phyloP scores from a whole-genome alignment of 257 asterid species.

The Fraxinus excelsior region DNA sequence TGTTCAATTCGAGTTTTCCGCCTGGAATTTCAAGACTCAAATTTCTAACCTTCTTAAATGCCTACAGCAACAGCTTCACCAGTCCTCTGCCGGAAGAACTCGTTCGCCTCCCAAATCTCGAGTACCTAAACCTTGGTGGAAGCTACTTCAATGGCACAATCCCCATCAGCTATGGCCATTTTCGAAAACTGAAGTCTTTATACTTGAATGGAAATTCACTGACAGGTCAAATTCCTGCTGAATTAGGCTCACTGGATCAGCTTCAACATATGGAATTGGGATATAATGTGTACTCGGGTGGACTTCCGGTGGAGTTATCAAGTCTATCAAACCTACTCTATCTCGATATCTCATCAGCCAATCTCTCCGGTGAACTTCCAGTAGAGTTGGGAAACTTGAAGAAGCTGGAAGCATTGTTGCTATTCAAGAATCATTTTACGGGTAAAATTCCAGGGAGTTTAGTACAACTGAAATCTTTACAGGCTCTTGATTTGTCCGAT shows the following conservation, averaged over 20 bases:
- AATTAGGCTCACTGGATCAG: conserved; percentile 45
- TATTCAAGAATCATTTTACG: conserved; percentile 55
- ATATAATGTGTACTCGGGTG: conserved; percentile 55
- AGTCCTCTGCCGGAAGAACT: conserved; percentile 72
- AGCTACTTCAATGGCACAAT: conserved; percentile 74
- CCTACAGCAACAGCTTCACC: conserved; percentile 72
- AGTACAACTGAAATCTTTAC: conserved; percentile 43
- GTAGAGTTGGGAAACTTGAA: conserved; percentile 44
- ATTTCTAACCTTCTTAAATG: conserved; percentile 52
- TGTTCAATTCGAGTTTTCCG: conserved; percentile 68
- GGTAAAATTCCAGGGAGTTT: conserved; percentile 62
- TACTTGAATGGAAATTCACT: conserved; percentile 70
- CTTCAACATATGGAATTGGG: conserved; percentile 78
- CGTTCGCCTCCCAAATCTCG: conserved; percentile 51
- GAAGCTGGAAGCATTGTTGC: conserved; percentile 51
- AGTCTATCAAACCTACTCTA: conserved; percentile 45
- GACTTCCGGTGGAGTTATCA: conserved; percentile 53
- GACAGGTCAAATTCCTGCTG: conserved; percentile 60
- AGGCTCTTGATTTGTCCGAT: conserved; percentile 66
- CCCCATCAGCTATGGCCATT: conserved; percentile 58
- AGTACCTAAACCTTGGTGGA: conserved; percentile 85
- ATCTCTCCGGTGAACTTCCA: conserved; percentile 71
- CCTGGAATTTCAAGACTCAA: conserved; percentile 58
- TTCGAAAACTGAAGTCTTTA: conserved; percentile 46
- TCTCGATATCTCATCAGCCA: conserved; percentile 68